phyloP scores from a whole-genome alignment of 768 basidiomycete genomes.

The Artomyces pyxidatus region DNA sequence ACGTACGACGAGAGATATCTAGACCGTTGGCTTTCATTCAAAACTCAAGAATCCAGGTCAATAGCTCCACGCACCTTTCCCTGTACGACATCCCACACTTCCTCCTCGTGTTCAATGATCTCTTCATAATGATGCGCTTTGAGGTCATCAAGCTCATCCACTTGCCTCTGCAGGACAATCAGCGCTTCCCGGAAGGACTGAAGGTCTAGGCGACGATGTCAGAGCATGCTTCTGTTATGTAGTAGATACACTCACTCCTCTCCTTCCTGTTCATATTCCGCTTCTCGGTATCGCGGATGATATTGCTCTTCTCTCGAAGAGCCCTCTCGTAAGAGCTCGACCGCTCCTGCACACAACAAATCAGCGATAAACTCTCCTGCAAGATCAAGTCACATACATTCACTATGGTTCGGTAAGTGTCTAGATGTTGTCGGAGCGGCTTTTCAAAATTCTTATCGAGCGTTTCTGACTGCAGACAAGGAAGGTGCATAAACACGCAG shows the following conservation, averaged over 20 bases:
- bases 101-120: constrained; percentile 87
- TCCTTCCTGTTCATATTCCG: constrained; percentile 80
- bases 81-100: constrained; percentile 91
- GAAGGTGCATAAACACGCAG: neutral
- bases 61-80: constrained; percentile 76
- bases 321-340: constrained; percentile 77
- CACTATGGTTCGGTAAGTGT: constrained; percentile 68
- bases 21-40: no score
- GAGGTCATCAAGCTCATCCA: constrained; percentile 84
- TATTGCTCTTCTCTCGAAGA: constrained; percentile 73
- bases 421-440: constrained; percentile 78
- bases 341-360: constrained; percentile 51
- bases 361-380: no score
- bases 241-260: constrained; percentile 50
- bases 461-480: constrained; percentile 56
- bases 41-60: no score
- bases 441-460: constrained; percentile 85
- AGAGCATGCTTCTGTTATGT: neutral
- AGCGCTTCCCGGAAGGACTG: constrained; percentile 84
- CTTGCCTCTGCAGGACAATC: constrained; percentile 73
- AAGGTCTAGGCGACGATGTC: constrained; percentile 49
- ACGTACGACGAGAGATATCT: constrained; percentile 78
- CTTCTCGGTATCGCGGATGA: constrained; percentile 80
- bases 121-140: constrained; percentile 82
- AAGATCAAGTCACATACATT: no score